Percentiles rank a stretch among this genome's conserved stretches.
Conservation (phyloP, 2,329 filamentous ascomycete genomes). For the Colletotrichum sp. region DNA sequence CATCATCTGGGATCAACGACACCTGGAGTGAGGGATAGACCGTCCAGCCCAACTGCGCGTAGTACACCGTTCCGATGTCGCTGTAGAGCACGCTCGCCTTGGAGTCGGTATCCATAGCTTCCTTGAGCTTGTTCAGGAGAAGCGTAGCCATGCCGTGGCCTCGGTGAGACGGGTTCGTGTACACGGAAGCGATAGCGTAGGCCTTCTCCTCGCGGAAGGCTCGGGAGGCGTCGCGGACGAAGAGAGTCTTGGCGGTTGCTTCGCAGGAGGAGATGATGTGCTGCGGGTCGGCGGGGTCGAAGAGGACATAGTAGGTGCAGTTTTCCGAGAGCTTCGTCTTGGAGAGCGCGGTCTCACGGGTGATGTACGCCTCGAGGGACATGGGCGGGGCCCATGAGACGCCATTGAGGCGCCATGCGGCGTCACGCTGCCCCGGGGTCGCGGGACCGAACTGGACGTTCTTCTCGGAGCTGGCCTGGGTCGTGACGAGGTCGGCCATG, state of each 20-base stretch:
- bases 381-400: slow-evolving; percentile 32
- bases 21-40: slow-evolving; percentile 34
- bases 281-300: slow-evolving; percentile 28
- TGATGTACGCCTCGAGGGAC: slow-evolving; percentile 30
- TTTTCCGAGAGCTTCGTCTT: slow-evolving; percentile 27
- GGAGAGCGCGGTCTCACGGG: slow-evolving; percentile 30
- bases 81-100: slow-evolving; percentile 40
- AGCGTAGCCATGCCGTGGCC: slow-evolving; percentile 37
- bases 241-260: slow-evolving; percentile 24
- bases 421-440: slow-evolving; percentile 29
- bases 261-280: slow-evolving; percentile 38
- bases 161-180: slow-evolving; percentile 38
- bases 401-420: slow-evolving; percentile 34
- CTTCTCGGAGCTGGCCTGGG: background rate
- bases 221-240: slow-evolving; percentile 25
- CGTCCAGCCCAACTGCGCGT: slow-evolving; percentile 37
- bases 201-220: slow-evolving; percentile 29
- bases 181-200: slow-evolving; percentile 38
- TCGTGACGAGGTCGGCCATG: slow-evolving; percentile 4
- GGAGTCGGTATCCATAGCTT: slow-evolving; percentile 35
- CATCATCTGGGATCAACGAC: slow-evolving; percentile 31
- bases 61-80: slow-evolving; percentile 35
- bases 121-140: slow-evolving; percentile 35
- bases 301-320: slow-evolving; percentile 36
- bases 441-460: slow-evolving; percentile 32